phyloP scores from a whole-genome alignment of 352 stramenopile genomes.

The Phytophthora sp. region DNA sequence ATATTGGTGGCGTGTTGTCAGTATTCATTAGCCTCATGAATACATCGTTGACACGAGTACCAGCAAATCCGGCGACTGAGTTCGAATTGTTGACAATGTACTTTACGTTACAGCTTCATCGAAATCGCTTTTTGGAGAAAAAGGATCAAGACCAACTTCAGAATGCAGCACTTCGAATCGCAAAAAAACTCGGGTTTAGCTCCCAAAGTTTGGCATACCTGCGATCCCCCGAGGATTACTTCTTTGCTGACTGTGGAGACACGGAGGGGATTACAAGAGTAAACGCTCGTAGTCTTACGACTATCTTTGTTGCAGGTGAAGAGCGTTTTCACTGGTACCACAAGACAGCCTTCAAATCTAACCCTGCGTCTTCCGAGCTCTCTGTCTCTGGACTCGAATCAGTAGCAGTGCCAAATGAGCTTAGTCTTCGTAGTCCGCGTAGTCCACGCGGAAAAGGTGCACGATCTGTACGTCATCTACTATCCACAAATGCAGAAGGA shows the following conservation, averaged over 20 bases:
- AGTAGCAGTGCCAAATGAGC: background rate
- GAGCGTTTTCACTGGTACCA: conserved; percentile 77
- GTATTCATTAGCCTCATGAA: conserved; percentile 60
- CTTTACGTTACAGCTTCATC: conserved; percentile 47
- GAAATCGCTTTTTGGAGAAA: conserved; percentile 35
- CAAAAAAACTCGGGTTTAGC: conserved; percentile 48
- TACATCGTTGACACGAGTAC: conserved; percentile 25
- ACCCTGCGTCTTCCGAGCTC: conserved; percentile 3
- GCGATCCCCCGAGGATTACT: conserved; percentile 22
- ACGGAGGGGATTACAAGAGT: conserved; percentile 47
- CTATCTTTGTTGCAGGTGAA: conserved; percentile 55
- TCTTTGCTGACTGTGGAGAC: conserved; percentile 58
- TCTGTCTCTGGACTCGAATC: background rate
- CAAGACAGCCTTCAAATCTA: conserved; percentile 33
- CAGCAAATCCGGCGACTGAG: conserved; percentile 26
- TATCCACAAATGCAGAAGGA: background rate
- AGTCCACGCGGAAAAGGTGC: conserved; percentile 8
- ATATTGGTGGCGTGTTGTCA: conserved; percentile 47
- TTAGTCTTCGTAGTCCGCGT: conserved; percentile 7
- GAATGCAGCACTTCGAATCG: conserved; percentile 22
- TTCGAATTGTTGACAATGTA: conserved; percentile 51
- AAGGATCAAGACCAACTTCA: conserved; percentile 23
- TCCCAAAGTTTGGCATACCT: conserved; percentile 33
- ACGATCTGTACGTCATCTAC: conserved; percentile 10
- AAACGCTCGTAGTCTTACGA: conserved; percentile 24